phyloP scores from a whole-genome alignment of 331 rosid species.

The Stylosanthes scabra region DNA sequence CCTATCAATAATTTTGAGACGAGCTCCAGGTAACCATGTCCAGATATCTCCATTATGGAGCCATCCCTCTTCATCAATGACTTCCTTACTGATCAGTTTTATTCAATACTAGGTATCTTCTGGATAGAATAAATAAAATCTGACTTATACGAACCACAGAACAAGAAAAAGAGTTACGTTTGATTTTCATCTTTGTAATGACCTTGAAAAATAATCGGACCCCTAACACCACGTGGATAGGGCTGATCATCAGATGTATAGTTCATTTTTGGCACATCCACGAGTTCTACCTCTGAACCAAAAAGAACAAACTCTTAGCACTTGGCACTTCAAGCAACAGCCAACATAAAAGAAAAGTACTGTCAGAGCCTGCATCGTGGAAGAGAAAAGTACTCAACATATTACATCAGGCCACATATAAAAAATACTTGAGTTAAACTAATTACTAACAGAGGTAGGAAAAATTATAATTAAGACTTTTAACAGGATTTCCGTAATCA shows the following conservation, averaged over 20 bases:
- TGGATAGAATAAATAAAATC: conserved; percentile 21
- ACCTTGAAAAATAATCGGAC: conserved; percentile 86
- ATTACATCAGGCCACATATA: too few species aligned
- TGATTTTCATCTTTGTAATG: conserved; percentile 93
- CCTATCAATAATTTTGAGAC: conserved; percentile 97
- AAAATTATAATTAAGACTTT: too few species aligned
- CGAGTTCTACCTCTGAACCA: conserved; percentile 90
- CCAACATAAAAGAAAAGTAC: conserved; percentile 13
- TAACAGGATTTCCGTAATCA: too few species aligned
- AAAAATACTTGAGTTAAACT: too few species aligned
- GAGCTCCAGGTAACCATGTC: conserved; percentile 86
- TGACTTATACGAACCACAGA: conserved; percentile 35
- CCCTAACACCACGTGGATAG: conserved; percentile 96
- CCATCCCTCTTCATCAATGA: conserved; percentile 94
- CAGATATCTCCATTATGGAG: conserved; percentile 98
- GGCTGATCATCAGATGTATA: conserved; percentile 89
- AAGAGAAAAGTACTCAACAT: too few species aligned
- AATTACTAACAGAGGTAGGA: too few species aligned
- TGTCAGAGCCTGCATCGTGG: too few species aligned
- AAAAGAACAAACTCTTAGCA: conserved; percentile 37
- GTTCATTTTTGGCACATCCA: conserved; percentile 97
- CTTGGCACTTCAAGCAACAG: conserved; percentile 27
- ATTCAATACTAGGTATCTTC: conserved; percentile 34
- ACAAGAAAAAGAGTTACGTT: conserved; percentile 62
- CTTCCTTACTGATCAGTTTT: conserved; percentile 80